Evolutionary conservation across 169 alveolate genomes (phyloP).

Genomic region (Pseudocohnilembus persalinus): DNA sequence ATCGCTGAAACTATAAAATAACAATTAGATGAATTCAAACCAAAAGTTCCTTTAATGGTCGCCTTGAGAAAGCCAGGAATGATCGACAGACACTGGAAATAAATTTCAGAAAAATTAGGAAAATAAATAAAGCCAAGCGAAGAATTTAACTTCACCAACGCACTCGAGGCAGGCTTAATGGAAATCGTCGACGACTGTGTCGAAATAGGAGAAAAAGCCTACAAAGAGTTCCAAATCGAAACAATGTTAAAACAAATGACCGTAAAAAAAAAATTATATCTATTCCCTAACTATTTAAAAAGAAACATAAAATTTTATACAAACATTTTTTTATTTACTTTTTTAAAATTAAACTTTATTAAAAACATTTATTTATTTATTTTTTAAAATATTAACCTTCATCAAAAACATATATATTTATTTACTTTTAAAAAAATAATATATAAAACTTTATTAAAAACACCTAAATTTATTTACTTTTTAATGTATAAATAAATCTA

Average conservation of each 20-base stretch:
- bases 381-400: too few relatives aligned
- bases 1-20: constrained; percentile 74
- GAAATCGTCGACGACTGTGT: constrained; percentile 70
- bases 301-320: too few relatives aligned
- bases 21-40: constrained; percentile 86
- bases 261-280: too few relatives aligned
- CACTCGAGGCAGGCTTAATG: constrained; percentile 75
- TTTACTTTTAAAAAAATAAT: too few relatives aligned
- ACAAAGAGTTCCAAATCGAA: constrained; percentile 85
- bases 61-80: constrained; percentile 91
- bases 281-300: too few relatives aligned
- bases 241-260: constrained; percentile 83
- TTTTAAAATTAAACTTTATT: too few relatives aligned
- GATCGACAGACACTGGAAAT: constrained; percentile 92
- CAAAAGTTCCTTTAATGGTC: constrained; percentile 88
- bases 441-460: too few relatives aligned
- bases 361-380: too few relatives aligned
- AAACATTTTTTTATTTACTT: too few relatives aligned
- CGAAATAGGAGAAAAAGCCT: constrained; percentile 90
- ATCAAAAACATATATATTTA: too few relatives aligned
- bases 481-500: too few relatives aligned
- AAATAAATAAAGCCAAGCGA: constrained; percentile 77
- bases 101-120: constrained; percentile 78
- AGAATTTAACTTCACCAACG: constrained; percentile 80
- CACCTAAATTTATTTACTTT: too few relatives aligned